phyloP scores from a whole-genome alignment of 1,284 basidiomycete species.

The Fomitopsis palustris region DNA sequence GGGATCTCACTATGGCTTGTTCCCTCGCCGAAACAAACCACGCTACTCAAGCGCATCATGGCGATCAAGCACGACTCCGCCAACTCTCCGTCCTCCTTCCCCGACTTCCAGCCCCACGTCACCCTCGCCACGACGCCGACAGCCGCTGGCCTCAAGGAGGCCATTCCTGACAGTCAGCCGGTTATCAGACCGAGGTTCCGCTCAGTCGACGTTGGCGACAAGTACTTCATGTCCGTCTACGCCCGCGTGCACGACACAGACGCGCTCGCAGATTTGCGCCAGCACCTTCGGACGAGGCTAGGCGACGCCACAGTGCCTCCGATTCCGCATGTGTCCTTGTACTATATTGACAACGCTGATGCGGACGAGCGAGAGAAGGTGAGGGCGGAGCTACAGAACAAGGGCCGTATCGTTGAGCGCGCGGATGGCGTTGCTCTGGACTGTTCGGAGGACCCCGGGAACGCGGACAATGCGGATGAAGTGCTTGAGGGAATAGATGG shows the following conservation, averaged over 20 bases:
- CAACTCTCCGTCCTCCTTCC: conserved; percentile 43
- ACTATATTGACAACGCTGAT: conserved; percentile 64
- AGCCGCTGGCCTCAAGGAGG: conserved; percentile 32
- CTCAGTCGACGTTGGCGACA: conserved; percentile 49
- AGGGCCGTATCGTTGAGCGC: conserved; percentile 29
- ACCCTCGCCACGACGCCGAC: conserved; percentile 56
- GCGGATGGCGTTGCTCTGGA: conserved; percentile 23
- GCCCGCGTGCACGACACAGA: conserved; percentile 42
- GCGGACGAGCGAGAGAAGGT: conserved; percentile 33
- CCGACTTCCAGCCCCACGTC: conserved; percentile 62
- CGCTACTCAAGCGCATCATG: conserved; percentile 44
- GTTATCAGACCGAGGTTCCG: conserved; percentile 44
- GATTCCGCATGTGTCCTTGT: conserved; percentile 68
- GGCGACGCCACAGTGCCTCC: conserved; percentile 42
- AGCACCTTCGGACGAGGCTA: conserved; percentile 40
- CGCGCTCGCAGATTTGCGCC: conserved; percentile 47
- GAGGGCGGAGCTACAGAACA: conserved; percentile 33
- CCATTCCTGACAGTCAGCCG: conserved; percentile 35
- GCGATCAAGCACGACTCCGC: conserved; percentile 27
- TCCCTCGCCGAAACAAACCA: conserved; percentile 37
- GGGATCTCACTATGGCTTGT: conserved; percentile 65
- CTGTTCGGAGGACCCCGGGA: conserved; percentile 22
- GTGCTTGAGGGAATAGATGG: conserved; percentile 44
- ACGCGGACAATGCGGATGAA: conserved; percentile 16
- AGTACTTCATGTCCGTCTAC: conserved; percentile 72